These are phyloP conservation scores for Neurospora sp. DNA, from an alignment of 2,329 filamentous ascomycete genomes.

Conservation along the genomic window DNA sequence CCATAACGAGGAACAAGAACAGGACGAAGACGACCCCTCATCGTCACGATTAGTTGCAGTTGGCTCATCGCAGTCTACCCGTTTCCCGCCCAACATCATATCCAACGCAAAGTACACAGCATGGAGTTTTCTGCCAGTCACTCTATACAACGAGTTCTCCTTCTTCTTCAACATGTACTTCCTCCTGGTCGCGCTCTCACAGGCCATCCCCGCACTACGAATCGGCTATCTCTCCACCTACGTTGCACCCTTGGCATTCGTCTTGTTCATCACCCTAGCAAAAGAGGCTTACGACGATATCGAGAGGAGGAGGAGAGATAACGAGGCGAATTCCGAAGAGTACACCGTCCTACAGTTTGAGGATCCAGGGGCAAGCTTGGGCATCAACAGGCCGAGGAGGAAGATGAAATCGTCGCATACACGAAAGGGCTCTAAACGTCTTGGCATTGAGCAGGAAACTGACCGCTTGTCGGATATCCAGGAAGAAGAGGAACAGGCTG, in stretches of 20 bases:
- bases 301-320: slow-evolving; percentile 72
- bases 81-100: slow-evolving; percentile 82
- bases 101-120: slow-evolving; percentile 98
- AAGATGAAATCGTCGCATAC: slow-evolving; percentile 37
- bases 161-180: slow-evolving; percentile 99
- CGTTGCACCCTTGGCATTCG: slow-evolving; percentile 83
- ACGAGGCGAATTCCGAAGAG: slow-evolving; percentile 86
- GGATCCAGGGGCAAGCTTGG: slow-evolving; percentile 32
- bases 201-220: slow-evolving; percentile 77
- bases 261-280: slow-evolving; percentile 81
- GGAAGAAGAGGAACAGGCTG: slow-evolving; percentile 54
- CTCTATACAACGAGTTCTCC: slow-evolving; percentile 96
- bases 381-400: slow-evolving; percentile 28
- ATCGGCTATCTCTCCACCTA: slow-evolving; percentile 96
- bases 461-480: slow-evolving; percentile 54
- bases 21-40: slow-evolving; percentile 52
- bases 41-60: slow-evolving; percentile 68
- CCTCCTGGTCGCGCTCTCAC: slow-evolving; percentile 84
- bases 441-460: slow-evolving; percentile 20
- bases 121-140: slow-evolving; percentile 86
- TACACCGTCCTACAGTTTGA: slow-evolving; percentile 72
- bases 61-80: slow-evolving; percentile 60
- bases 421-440: slow-evolving; percentile 29
- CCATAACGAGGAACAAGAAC: slow-evolving; percentile 39
- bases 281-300: slow-evolving; percentile 97